A percentile compares a stretch with the other conserved stretches of the same genome.
phyloP scores from a whole-genome alignment of 192 early-diverging fungal species.

The Coemansia aciculifera region DNA sequence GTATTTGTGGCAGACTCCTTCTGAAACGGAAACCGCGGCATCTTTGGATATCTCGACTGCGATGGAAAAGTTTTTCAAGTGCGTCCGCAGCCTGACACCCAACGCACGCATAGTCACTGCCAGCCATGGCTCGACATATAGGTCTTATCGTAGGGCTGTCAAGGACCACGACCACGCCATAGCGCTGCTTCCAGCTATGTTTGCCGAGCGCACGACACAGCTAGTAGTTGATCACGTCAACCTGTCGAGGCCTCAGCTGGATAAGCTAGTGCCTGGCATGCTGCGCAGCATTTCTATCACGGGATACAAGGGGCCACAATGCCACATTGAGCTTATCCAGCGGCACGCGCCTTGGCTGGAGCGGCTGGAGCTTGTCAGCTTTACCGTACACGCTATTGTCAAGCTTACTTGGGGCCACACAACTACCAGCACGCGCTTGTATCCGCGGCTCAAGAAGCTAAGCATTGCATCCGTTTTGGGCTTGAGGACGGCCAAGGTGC shows the following conservation, averaged over 20 bases:
- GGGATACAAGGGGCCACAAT: conserved; percentile 14
- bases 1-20: neutral
- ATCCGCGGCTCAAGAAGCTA: conserved; percentile 29
- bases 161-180: conserved; percentile 4
- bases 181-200: conserved; percentile 7
- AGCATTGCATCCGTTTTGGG: conserved; percentile 9
- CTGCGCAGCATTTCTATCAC: conserved; percentile 32
- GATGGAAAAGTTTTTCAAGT: neutral
- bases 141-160: neutral
- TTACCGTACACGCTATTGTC: conserved; percentile 12
- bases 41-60: conserved; percentile 1
- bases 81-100: conserved; percentile 2
- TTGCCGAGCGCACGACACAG: conserved; percentile 7
- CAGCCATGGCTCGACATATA: neutral
- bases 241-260: conserved; percentile 13
- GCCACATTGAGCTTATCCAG: conserved; percentile 27
- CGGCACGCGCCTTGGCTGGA: conserved; percentile 26
- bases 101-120: conserved; percentile 5
- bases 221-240: neutral
- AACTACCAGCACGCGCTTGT: conserved; percentile 10
- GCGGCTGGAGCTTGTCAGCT: conserved; percentile 9
- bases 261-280: neutral
- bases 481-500: neutral
- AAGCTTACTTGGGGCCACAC: conserved; percentile 17
- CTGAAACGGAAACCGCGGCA: neutral